phyloP scores from a whole-genome alignment of 805 yeast species.

The Barnettozyma sp. region DNA sequence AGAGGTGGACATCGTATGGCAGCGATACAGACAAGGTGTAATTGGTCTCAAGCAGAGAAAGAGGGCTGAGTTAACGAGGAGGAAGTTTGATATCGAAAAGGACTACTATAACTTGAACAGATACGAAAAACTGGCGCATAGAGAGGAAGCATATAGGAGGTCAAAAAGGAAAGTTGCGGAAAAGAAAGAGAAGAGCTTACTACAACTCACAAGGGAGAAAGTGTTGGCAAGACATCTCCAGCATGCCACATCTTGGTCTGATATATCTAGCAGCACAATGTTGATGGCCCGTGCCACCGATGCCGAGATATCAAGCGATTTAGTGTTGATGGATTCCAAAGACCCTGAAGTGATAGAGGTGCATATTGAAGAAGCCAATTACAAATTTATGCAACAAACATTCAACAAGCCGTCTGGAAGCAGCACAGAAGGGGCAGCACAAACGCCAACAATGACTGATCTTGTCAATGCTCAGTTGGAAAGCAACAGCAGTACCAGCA shows the following conservation, averaged over 20 bases:
- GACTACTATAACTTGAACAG: conserved; percentile 16
- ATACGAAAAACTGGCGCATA: conserved; percentile 5
- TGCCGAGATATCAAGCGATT: conserved; percentile 17
- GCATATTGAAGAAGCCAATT: conserved; percentile 18
- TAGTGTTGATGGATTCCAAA: conserved; percentile 8
- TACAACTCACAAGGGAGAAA: conserved; percentile 12
- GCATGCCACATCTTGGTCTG: no score
- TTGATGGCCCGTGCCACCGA: conserved; percentile 11
- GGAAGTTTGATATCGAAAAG: conserved; percentile 8
- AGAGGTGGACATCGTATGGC: conserved; percentile 20
- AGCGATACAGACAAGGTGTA: conserved; percentile 16
- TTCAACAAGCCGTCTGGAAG: conserved; percentile 9
- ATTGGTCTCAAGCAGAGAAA: conserved; percentile 11
- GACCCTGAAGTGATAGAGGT: conserved; percentile 9
- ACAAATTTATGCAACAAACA: conserved; percentile 18
- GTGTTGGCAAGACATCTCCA: conserved; percentile 6
- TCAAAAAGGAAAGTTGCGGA: conserved; percentile 19
- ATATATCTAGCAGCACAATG: conserved; percentile 1
- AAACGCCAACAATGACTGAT: conserved; percentile 26
- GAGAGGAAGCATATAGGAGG: conserved; percentile 14
- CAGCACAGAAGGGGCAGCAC: conserved; percentile 10
- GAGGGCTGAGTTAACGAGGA: conserved; percentile 2
- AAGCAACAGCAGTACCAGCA: conserved; percentile 7
- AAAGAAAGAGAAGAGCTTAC: conserved; percentile 12
- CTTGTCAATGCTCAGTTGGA: conserved; percentile 22